Conservation (phyloP, 106 monocot genomes). For the Triglochin maritima region DNA sequence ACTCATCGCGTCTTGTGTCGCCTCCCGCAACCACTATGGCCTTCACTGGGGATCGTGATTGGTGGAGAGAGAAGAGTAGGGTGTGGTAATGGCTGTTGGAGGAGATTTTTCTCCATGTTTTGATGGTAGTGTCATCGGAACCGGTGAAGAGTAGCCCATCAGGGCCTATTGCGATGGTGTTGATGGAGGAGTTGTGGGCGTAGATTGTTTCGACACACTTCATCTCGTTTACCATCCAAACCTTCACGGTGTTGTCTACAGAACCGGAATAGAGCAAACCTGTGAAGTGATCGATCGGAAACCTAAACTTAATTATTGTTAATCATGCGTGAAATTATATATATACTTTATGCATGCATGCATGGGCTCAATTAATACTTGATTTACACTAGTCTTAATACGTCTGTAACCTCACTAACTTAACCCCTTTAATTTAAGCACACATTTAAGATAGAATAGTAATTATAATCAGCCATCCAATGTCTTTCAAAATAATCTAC, state of each 20-base stretch:
- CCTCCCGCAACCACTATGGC: background rate
- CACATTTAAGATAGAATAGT: no score
- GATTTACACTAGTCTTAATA: no score
- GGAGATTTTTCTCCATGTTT: background rate
- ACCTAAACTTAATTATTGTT: no score
- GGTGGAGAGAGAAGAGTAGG: background rate
- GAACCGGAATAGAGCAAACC: conserved; percentile 10
- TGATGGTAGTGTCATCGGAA: conserved; percentile 4
- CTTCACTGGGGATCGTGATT: conserved; percentile 2
- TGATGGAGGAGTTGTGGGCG: conserved; percentile 6
- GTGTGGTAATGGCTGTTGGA: background rate
- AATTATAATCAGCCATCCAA: no score
- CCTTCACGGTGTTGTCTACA: conserved; percentile 10
- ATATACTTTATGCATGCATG: no score
- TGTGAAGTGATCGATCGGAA: background rate
- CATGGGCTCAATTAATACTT: no score
- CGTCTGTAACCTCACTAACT: no score
- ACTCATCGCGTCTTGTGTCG: background rate
- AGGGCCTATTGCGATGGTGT: background rate
- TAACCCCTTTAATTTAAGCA: no score
- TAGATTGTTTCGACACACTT: conserved; percentile 2
- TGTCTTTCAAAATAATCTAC: no score
- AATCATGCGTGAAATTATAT: background rate
- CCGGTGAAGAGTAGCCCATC: conserved; percentile 3
- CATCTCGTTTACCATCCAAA: conserved; percentile 7